phyloP scores from a whole-genome alignment of 331 rosid species.

The Malus hybrid region DNA sequence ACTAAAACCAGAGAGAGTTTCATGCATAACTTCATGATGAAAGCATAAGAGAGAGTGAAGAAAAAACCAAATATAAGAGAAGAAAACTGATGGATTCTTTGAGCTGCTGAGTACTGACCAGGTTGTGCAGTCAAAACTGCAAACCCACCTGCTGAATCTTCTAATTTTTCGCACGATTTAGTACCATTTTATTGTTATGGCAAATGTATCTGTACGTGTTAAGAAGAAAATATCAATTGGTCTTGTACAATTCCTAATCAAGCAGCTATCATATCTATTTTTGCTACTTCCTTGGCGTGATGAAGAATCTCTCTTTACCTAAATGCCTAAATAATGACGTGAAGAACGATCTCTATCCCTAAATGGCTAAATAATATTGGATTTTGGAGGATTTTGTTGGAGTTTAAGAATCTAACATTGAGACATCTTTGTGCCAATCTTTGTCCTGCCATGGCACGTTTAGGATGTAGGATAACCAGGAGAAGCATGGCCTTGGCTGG shows the following conservation, averaged over 20 bases:
- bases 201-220: not conserved
- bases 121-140: not conserved
- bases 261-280: not conserved
- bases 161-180: not conserved
- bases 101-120: not conserved
- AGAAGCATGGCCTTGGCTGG: no score
- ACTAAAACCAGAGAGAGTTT: slow-evolving; percentile 21
- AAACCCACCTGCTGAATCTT: not conserved
- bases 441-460: no score
- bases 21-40: slow-evolving; percentile 31
- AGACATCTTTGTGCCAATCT: no score
- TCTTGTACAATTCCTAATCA: no score
- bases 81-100: not conserved
- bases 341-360: no score
- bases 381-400: no score
- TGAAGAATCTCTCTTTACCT: not conserved
- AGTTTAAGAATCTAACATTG: no score
- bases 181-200: not conserved
- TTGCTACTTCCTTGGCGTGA: not conserved
- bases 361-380: no score
- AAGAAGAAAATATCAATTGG: no score
- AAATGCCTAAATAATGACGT: no score
- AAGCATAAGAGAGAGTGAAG: not conserved
- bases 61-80: not conserved
- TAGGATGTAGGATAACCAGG: no score